A percentile compares a stretch with the other conserved stretches of the same genome.
Evolutionary conservation across 257 asterid species (phyloP).

Genomic region (Gentiana dahurica): DNA sequence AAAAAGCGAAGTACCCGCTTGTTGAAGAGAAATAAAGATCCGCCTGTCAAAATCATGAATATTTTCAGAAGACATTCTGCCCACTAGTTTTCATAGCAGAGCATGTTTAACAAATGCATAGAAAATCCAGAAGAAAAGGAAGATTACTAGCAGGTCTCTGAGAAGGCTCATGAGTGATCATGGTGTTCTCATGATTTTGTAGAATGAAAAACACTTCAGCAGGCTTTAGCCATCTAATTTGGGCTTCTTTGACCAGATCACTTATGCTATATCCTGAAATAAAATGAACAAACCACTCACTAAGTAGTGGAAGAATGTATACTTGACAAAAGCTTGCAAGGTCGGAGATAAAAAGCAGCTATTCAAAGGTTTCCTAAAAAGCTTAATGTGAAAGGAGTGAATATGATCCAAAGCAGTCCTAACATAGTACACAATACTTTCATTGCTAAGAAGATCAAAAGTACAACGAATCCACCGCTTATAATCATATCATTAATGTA

Average conservation of each 20-base stretch:
- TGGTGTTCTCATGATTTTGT: constrained; percentile 55
- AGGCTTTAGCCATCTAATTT: constrained; percentile 85
- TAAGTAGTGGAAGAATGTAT: not conserved
- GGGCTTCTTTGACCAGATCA: constrained; percentile 74
- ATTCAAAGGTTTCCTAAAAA: not conserved
- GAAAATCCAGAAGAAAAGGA: constrained; percentile 7
- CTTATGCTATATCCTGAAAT: constrained; percentile 51
- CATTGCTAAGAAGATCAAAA: no score
- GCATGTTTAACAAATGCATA: constrained; percentile 4
- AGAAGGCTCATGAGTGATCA: constrained; percentile 61
- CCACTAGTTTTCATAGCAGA: not conserved
- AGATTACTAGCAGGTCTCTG: constrained; percentile 61
- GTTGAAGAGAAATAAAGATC: constrained; percentile 73
- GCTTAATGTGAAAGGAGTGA: not conserved
- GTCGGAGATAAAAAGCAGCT: not conserved
- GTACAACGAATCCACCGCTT: no score
- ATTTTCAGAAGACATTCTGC: not conserved
- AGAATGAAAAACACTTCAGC: constrained; percentile 69
- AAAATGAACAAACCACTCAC: not conserved
- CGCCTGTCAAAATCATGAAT: constrained; percentile 37
- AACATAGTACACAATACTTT: no score
- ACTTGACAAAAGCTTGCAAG: not conserved
- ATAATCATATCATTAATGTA: no score
- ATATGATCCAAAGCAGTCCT: not conserved
- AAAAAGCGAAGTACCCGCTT: constrained; percentile 71